Evolutionary conservation across 331 rosid genomes (phyloP), one percentile per base, ranked within the genome.

Genomic region (Malus hybrid): DNA sequence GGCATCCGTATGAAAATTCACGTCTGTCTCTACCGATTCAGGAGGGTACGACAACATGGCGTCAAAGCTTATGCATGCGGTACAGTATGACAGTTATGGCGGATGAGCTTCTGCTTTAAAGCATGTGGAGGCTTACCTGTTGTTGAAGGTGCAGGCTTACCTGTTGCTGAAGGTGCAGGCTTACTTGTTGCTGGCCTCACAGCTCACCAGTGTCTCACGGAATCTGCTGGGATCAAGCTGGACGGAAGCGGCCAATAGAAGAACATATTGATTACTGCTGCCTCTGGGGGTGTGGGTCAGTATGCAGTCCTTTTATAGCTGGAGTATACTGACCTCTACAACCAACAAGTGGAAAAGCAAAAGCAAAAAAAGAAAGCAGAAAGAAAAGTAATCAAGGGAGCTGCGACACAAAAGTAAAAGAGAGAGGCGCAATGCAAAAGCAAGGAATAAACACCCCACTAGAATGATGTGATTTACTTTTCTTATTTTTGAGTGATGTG

Each of bases 271-370:
- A 33, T 87, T 31, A 87, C 87, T 9, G 91, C 87, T 0, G 91
- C 91, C 65, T 85, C 87, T 3, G 89, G 91, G 1, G 91, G 91
- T 13, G 89, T 87, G 5, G 91, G 89, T 32, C 91, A 83, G 9
- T 87, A 82, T 2, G 91, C 87, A 0, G 86, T 87, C 70, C 89
- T 24, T 24, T 24, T 24, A 24, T 1, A 24, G 24, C 24, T 24
- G 24, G 24, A 24, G 24, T 24, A 24, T 24, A 24, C 24, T 24
- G 24, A 24, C 24, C 24, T 24, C 24, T 24, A 24, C 24, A 24
- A 24, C 24, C 24, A 24, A 24, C 24, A 24, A 24, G 24, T 1
- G 24, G 24, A 24, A 24, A 24, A 24, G 24, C 24, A 24, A 24
- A 24, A 24, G 24, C 24, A 24, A 24, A 24, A 24, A 24, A 24